Base-by-base conservation (phyloP, 148 eudicot species). In the Cornus florida region DNA sequence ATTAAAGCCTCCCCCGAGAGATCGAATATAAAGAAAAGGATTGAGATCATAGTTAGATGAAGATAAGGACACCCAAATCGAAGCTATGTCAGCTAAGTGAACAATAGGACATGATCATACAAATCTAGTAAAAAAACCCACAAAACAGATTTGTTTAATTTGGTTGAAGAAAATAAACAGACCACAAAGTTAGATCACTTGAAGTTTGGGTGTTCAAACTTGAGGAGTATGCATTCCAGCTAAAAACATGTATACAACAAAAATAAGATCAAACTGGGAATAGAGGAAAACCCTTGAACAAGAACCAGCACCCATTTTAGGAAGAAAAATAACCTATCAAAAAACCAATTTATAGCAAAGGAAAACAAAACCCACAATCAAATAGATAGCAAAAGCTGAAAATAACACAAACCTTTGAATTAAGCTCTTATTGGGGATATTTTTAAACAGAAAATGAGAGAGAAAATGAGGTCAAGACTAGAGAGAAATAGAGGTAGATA, bases 131-230 rank as follows among this genome's bases (percentile, higher is more conserved):
- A 43, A 1, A 53, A 43, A 69, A 56, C 77, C 59, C 79, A 33
- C 28, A 70, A 80, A 87, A 81, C 86, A 80, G 78, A 82, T 82
- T 82, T 82, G 64, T 67, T 71, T 74, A 22, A 57, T 75, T 80
- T 39, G 7, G 43, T 71, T 31, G 70, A 67, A 41, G 43, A 75
- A 71, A 69, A 74, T 23, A 53, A 17, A 62, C 66, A 24, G 22
- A 67, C 50, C 28, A 39, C 48, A 53, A 20, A 68, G 48, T 46
- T 62, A 81, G 81, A 80, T 82, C 79, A 87, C 76, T 56, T 64
- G 74, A 71, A 81, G 71, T 74, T 71, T 69, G 28, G 31, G 1
- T 31, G 20, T 60, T 71, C 81, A 35, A 79, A 73, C 50, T 66
- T 28, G 57, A 56, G 17, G 50, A 67, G 78, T 67, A 50, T 32